These are phyloP conservation scores for Psophocarpus tetragonolobus DNA, from an alignment of 306 rosid species.

Conservation along the genomic window DNA sequence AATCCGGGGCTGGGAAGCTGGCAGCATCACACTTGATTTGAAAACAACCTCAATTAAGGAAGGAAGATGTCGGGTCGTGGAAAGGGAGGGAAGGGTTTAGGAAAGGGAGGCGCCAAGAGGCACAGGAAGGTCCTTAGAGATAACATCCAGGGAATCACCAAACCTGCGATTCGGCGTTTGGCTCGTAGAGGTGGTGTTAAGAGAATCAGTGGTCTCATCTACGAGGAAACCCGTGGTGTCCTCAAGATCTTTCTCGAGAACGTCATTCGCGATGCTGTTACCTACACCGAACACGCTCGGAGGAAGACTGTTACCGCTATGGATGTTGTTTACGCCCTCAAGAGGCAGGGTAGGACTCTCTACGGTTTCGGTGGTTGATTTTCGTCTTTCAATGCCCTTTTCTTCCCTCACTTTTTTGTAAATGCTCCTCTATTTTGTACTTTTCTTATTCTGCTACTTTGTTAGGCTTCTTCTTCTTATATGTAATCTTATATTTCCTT, in stretches of 20 bases:
- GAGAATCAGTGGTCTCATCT: neutral
- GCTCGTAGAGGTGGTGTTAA: neutral
- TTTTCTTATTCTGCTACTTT: neutral
- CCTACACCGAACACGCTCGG: conserved; percentile 48
- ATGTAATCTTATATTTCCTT: neutral
- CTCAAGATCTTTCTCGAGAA: neutral
- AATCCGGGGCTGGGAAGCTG: neutral
- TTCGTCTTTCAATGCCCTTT: neutral
- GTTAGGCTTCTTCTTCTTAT: neutral
- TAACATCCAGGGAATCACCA: conserved; percentile 43
- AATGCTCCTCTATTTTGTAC: neutral
- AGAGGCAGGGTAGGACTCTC: conserved; percentile 36
- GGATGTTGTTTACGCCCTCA: conserved; percentile 52
- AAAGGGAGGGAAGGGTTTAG: conserved; percentile 58
- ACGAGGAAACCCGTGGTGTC: neutral
- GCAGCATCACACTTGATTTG: neutral
- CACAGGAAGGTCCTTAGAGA: conserved; percentile 48
- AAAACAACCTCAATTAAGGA: neutral
- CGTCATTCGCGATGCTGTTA: neutral
- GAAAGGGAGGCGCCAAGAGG: conserved; percentile 58
- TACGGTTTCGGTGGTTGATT: conserved; percentile 51
- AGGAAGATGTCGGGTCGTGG: conserved; percentile 57
- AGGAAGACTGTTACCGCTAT: conserved; percentile 58
- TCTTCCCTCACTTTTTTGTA: neutral
- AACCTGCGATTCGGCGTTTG: neutral